Base-by-base conservation (phyloP, 2,329 filamentous ascomycete genomes). In the Xylariaceae sp. region DNA sequence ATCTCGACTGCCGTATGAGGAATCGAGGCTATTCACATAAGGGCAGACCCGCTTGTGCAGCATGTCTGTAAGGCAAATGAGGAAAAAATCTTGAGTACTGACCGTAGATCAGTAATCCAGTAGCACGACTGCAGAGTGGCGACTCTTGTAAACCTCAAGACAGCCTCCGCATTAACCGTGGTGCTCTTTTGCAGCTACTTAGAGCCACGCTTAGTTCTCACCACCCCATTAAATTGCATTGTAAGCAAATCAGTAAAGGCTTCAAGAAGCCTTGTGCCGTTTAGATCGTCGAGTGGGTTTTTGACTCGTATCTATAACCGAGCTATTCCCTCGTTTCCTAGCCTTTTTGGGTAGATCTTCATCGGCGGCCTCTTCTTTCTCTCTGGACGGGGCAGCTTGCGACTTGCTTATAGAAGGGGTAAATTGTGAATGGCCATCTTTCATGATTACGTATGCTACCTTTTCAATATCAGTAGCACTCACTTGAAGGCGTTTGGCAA, bases 371-470 rank as follows among this genome's bases (percentile, higher is more conserved):
- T 64, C 63, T 21, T 20, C 30, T 6, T 36, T 41, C 51, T 56
- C 40, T 44, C 39, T 24, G 6, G 45, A 39, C 11, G 59, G 41
- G 6, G 47, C 37, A 27, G 16, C 24, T 33, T 43, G 45, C 37
- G 15, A 42, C 45, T 44, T 27, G 33, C 20, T 37, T 20, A 9
- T 23, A 16, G 52, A 50, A 32, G 41, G 11, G 11, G 2, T 29
- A 18, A 50, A 16, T n/a, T 59, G 42, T 27, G 47, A 23, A 29
- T 29, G 13, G 16, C 26, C 62, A 21, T 72, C 64, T 61, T 74
- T 83, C 65, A 89, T 81, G 43, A 89, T 67, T 8, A 89, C 87
- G 66, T 85, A 91, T 2, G 88, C 88, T 15, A 86, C 87, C 67
- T 81, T 86, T 70, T 92, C 89, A 4, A 87, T 72, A 27, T 89